A percentile compares a stretch with the other conserved stretches of the same genome.
Evolutionary conservation across 2,329 filamentous ascomycete genomes (phyloP).

Genomic region (Botrytis aclada): DNA sequence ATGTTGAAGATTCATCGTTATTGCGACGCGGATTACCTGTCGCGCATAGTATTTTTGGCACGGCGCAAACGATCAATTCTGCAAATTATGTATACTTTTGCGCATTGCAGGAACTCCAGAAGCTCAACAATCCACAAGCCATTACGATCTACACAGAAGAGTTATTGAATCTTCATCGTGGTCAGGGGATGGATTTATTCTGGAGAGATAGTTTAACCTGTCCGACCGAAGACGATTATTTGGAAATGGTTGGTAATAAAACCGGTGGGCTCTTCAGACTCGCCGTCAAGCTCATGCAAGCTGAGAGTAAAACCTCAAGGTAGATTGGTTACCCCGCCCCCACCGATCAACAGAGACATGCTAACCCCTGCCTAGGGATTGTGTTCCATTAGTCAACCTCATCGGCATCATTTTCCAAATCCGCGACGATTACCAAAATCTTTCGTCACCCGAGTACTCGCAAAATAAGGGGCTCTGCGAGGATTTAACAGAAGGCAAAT

Average conservation of each 20-base stretch:
- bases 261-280: slow-evolving; percentile 83
- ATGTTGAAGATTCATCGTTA: slow-evolving; percentile 78
- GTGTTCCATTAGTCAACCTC: slow-evolving; percentile 78
- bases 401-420: slow-evolving; percentile 88
- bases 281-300: slow-evolving; percentile 85
- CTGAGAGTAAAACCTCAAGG: slow-evolving; percentile 54
- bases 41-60: slow-evolving; percentile 80
- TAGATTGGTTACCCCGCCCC: slow-evolving; percentile 30
- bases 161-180: slow-evolving; percentile 77
- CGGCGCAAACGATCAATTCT: slow-evolving; percentile 84
- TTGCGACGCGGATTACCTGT: slow-evolving; percentile 78
- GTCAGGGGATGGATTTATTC: slow-evolving; percentile 88
- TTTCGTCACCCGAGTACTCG: slow-evolving; percentile 70
- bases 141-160: slow-evolving; percentile 77
- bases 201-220: slow-evolving; percentile 84
- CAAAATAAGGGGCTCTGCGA: slow-evolving; percentile 92
- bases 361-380: slow-evolving; percentile 50
- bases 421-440: slow-evolving; percentile 90
- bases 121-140: slow-evolving; percentile 63
- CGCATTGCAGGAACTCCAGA: slow-evolving; percentile 71
- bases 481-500: slow-evolving; percentile 95
- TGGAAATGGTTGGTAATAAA: slow-evolving; percentile 93
- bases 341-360: slow-evolving; percentile 6
- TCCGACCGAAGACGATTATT: slow-evolving; percentile 82
- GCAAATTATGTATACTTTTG: slow-evolving; percentile 88